phyloP scores from a whole-genome alignment of 1,284 basidiomycete species.

The Microbotryum saponariae region DNA sequence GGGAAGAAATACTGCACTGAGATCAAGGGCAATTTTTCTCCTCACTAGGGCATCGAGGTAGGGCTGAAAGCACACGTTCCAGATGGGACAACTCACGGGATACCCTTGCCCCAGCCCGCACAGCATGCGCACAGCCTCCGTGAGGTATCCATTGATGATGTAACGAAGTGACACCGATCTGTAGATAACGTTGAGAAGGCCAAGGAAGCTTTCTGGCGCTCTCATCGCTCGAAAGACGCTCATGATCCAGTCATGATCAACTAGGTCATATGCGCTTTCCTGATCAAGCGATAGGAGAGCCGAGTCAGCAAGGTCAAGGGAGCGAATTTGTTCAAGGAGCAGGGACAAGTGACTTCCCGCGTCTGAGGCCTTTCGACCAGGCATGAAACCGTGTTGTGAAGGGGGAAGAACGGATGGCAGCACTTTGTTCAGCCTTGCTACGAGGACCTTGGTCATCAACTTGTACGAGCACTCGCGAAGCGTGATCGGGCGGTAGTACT shows the following conservation, averaged over 20 bases:
- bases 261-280: constrained; percentile 2
- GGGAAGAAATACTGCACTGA: too few relatives aligned
- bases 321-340: neutral
- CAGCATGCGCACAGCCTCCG: neutral
- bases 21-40: neutral
- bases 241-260: constrained; percentile 8
- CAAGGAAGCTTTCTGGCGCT: neutral
- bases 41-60: constrained; percentile 3
- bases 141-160: constrained; percentile 5
- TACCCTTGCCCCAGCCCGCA: constrained; percentile 1
- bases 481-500: constrained; percentile 3
- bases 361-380: neutral
- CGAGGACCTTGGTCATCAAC: neutral
- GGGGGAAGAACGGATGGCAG: neutral
- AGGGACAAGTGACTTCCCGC: constrained; percentile 2
- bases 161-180: neutral
- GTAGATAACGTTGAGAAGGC: neutral
- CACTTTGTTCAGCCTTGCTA: neutral
- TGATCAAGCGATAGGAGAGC: constrained; percentile 3
- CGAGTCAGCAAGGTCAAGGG: neutral
- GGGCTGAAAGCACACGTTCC: constrained; percentile 3
- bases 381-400: constrained; percentile 4
- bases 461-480: neutral
- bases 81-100: neutral
- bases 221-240: neutral